phyloP scores from a whole-genome alignment of 208 protist species.

The Leptomonas pyrrhocoris region DNA sequence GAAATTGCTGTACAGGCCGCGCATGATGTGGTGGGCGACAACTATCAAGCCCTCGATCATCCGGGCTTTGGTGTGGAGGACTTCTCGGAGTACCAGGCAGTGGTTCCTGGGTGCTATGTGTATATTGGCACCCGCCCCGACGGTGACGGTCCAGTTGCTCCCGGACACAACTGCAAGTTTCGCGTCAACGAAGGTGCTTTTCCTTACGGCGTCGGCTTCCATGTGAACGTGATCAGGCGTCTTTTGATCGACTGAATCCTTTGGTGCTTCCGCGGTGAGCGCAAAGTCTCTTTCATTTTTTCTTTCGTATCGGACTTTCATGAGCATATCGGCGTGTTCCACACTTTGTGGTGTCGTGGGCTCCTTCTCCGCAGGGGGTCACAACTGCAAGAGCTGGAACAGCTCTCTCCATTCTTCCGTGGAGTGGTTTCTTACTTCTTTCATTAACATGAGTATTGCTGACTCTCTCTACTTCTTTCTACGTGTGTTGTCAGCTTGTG shows the following conservation, averaged over 20 bases:
- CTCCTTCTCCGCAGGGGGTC: too few species aligned
- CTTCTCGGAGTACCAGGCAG: constrained; percentile 69
- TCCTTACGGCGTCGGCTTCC: constrained; percentile 32
- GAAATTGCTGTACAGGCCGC: constrained; percentile 50
- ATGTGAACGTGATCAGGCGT: constrained; percentile 36
- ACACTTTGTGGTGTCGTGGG: too few species aligned
- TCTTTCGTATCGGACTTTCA: too few species aligned
- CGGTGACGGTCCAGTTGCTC: constrained; percentile 5
- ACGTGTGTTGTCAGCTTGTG: neutral
- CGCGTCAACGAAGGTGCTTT: constrained; percentile 44
- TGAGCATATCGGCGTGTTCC: too few species aligned
- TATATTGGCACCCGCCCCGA: constrained; percentile 33
- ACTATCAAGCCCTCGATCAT: constrained; percentile 38
- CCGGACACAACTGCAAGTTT: constrained; percentile 36
- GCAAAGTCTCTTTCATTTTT: too few species aligned
- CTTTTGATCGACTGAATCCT: constrained; percentile 18
- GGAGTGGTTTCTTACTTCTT: neutral
- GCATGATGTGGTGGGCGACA: constrained; percentile 36
- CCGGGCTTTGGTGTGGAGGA: too few species aligned
- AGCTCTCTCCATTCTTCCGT: too few species aligned
- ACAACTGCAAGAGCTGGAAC: too few species aligned
- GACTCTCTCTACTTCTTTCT: neutral
- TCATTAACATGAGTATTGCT: too few species aligned
- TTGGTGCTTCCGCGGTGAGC: too few species aligned
- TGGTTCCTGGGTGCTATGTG: constrained; percentile 60